A percentile compares a stretch with the other conserved stretches of the same genome.
phyloP scores from a whole-genome alignment of 2,329 filamentous ascomycete species.

The Trichoderma oligosporum region DNA sequence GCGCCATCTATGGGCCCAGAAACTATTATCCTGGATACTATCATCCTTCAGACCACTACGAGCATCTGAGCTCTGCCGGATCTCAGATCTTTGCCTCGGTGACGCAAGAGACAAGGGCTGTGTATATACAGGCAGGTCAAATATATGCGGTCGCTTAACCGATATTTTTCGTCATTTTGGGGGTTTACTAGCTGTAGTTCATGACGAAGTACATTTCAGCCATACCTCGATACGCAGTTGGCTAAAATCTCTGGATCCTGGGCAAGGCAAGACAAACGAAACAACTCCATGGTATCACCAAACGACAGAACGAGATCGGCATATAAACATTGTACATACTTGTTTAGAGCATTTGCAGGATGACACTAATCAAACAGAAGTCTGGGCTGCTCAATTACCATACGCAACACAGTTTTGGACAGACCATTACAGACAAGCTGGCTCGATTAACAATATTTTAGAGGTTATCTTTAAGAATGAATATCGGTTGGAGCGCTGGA shows the following conservation, averaged over 20 bases:
- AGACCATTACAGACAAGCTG: not conserved
- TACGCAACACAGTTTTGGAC: constrained; percentile 3
- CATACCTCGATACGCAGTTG: not conserved
- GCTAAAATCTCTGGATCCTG: not conserved
- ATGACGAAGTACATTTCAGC: not conserved
- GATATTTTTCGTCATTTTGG: not conserved
- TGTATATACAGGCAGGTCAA: not conserved
- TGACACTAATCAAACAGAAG: not conserved
- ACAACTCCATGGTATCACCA: not conserved
- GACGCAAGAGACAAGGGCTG: too few relatives aligned
- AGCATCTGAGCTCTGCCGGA: not conserved
- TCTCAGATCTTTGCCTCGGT: not conserved
- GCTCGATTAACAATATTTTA: not conserved
- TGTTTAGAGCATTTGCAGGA: not conserved
- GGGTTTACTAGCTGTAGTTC: not conserved
- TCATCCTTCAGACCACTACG: not conserved
- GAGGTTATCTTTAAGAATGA: not conserved
- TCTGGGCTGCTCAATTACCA: not conserved
- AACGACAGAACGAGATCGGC: not conserved
- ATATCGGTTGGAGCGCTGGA: not conserved
- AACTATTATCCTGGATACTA: not conserved
- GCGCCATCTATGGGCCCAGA: not conserved
- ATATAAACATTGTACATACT: not conserved
- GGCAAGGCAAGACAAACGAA: not conserved
- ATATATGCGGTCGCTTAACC: not conserved